Percentiles rank a stretch among this genome's conserved stretches.
phyloP scores from a whole-genome alignment of 192 early-diverging fungal genomes.

The Coemansia interrupta region DNA sequence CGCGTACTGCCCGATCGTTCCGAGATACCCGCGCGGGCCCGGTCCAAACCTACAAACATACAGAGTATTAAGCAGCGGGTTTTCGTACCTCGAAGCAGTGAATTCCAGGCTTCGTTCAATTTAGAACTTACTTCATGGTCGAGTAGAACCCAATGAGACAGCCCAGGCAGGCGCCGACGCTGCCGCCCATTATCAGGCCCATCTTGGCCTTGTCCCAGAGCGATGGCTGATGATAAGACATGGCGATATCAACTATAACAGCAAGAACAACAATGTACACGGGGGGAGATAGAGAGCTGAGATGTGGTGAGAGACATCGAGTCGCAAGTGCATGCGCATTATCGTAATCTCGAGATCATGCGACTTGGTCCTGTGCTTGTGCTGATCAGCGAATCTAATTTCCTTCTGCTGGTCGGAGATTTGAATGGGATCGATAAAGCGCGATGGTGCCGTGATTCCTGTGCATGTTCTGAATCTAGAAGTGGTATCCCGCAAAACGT shows the following conservation, averaged over 20 bases:
- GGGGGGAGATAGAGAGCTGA: neutral
- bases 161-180: conserved; percentile 53
- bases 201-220: conserved; percentile 56
- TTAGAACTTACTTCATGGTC: conserved; percentile 51
- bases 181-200: conserved; percentile 55
- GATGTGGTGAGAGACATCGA: too few species aligned
- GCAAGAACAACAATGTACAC: neutral
- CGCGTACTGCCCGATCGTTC: conserved; percentile 72
- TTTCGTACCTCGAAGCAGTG: neutral
- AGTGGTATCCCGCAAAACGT: too few species aligned
- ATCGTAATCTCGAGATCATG: too few species aligned
- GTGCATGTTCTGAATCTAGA: too few species aligned
- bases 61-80: neutral
- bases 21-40: conserved; percentile 65
- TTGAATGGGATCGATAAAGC: too few species aligned
- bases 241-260: conserved; percentile 1
- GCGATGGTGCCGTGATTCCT: too few species aligned
- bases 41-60: conserved; percentile 60
- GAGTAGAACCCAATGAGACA: conserved; percentile 55
- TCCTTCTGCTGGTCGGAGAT: neutral
- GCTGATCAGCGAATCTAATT: neutral
- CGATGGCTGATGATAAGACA: conserved; percentile 49
- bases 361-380: too few species aligned
- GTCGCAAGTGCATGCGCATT: too few species aligned
- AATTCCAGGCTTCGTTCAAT: neutral